Evolutionary conservation across 495 filamentous ascomycete species (phyloP), one percentile per base, ranked within the genome.

Genomic region (Talaromyces proteolyticus): DNA sequence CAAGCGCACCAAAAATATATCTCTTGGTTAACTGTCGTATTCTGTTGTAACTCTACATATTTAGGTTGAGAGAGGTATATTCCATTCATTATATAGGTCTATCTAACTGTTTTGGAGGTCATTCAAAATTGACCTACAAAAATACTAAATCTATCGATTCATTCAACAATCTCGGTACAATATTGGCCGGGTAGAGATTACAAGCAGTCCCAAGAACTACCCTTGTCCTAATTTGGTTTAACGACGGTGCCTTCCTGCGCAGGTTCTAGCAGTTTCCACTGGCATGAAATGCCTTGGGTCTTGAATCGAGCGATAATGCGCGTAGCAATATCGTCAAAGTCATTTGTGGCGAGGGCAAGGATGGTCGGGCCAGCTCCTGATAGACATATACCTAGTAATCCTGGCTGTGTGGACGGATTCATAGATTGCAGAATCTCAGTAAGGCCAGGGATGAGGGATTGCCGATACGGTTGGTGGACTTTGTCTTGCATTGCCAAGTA

Each of bases 401-500:
- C 93, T 5, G 89, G 87, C 60, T 95, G 87, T 19, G 85, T 84
- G 58, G 79, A 76, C 1, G 91, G 92, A 19, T 82, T 92, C 66
- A 98, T 85, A 24, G 83, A 87, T 60, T 85, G 80, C 26, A 97
- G 83, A 51, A 96, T 88, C 59, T 94, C 87, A n/a, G 86, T 85
- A 47, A 98, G 70, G 1, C 93, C 91, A 2, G 92, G 93, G 53
- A 98, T 91, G 44, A 98, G 76, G 11, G 76, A 84, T 63, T 88
- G 82, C 39, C 93, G 83, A 68, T 97, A 96, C 8, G 88, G 92
- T 65, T 98, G 93, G 66, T 98, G 93, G 36, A 98, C 76, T 65
- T 89, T 93, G 70, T 98, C 93, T 68, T 95, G 91, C 93, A 98
- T 98, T 22, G 89, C 92, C 22, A 91, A 77, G 72, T 89, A 95